phyloP scores from a whole-genome alignment of 192 early-diverging fungal species.

The Paraglomus occultum region DNA sequence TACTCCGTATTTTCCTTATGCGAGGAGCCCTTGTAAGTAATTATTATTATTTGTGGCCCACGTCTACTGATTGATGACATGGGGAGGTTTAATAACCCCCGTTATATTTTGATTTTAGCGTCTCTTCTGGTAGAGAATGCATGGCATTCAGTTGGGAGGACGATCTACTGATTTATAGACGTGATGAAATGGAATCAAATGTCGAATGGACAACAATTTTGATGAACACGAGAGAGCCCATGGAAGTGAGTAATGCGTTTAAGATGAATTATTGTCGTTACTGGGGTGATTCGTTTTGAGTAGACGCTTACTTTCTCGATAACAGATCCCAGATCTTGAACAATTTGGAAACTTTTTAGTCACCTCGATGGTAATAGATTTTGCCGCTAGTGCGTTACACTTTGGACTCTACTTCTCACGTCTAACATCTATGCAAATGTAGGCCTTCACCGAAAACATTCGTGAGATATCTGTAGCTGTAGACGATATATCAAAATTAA shows the following conservation, averaged over 20 bases:
- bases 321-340: slow-evolving; percentile 49
- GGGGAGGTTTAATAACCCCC: neutral
- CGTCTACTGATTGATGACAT: neutral
- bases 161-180: slow-evolving; percentile 83
- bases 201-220: slow-evolving; percentile 72
- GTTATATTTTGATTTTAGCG: slow-evolving; percentile 34
- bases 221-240: slow-evolving; percentile 73
- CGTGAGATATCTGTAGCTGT: slow-evolving; percentile 61
- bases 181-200: slow-evolving; percentile 48
- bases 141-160: slow-evolving; percentile 91
- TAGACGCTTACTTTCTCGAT: neutral
- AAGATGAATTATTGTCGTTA: no score
- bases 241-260: slow-evolving; percentile 42
- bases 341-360: slow-evolving; percentile 68
- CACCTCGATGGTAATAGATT: slow-evolving; percentile 46
- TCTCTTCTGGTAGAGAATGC: slow-evolving; percentile 69
- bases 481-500: slow-evolving; percentile 57
- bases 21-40: slow-evolving; percentile 78
- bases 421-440: slow-evolving; percentile 25
- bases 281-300: no score
- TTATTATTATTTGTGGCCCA: neutral
- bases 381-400: no score
- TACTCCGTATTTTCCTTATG: slow-evolving; percentile 88
- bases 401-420: no score
- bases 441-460: slow-evolving; percentile 80